Percentiles rank a stretch among this genome's conserved stretches.
Conservation (phyloP, 1,284 basidiomycete genomes). For the Golubevia pallescens region DNA sequence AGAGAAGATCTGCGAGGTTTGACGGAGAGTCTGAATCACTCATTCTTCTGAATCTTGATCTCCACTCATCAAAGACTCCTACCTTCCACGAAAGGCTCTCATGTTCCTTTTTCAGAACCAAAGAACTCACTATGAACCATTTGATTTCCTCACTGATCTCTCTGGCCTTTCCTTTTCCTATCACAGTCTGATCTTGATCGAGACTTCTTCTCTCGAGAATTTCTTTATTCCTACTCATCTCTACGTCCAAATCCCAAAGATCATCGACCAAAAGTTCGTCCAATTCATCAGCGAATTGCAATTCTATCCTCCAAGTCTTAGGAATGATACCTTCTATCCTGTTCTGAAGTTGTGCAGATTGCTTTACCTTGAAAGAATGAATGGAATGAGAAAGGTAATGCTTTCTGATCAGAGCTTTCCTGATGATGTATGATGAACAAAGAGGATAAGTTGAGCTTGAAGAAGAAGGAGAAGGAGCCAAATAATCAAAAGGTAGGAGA, state of each 20-base stretch:
- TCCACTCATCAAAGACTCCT: too few relatives aligned
- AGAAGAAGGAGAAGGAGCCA: slow-evolving; percentile 19
- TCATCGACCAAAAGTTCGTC: slow-evolving; percentile 94
- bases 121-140: slow-evolving; percentile 51
- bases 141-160: not conserved
- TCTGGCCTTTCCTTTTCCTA: slow-evolving; percentile 67
- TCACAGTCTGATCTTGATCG: slow-evolving; percentile 4
- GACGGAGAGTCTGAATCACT: too few relatives aligned
- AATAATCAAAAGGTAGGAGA: slow-evolving; percentile 45
- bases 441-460: slow-evolving; percentile 67
- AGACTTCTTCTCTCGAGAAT: slow-evolving; percentile 9
- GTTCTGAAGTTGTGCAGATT: not conserved
- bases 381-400: slow-evolving; percentile 85
- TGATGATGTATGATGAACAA: slow-evolving; percentile 84
- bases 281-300: slow-evolving; percentile 90
- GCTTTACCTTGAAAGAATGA: slow-evolving; percentile 60
- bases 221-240: slow-evolving; percentile 65
- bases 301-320: slow-evolving; percentile 81
- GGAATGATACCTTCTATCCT: not conserved
- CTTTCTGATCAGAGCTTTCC: slow-evolving; percentile 92
- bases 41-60: too few relatives aligned
- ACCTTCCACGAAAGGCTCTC: too few relatives aligned
- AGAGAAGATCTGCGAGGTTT: too few relatives aligned
- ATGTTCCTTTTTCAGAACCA: too few relatives aligned
- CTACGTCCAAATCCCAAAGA: slow-evolving; percentile 80